A percentile compares a stretch with the other conserved stretches of the same genome.
Conservation (phyloP, 2,329 filamentous ascomycete genomes). For the Xylaria sp. region DNA sequence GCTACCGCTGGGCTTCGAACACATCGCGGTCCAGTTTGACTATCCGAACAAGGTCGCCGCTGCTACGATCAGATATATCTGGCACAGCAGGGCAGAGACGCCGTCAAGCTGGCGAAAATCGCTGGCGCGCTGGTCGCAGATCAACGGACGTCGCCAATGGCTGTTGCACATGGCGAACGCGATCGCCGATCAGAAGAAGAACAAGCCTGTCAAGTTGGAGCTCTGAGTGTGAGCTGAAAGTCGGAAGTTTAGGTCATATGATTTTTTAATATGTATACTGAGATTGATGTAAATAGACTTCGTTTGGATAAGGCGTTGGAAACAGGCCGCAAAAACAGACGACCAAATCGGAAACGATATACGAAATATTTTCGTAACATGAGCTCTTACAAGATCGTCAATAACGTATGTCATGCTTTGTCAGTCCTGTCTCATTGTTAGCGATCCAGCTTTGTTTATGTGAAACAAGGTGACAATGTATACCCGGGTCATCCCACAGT, state of each 20-base stretch:
- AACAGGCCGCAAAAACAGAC: not conserved
- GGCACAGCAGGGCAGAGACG: conserved; percentile 33
- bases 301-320: not conserved
- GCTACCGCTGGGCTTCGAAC: conserved; percentile 38
- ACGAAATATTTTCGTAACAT: conserved; percentile 9
- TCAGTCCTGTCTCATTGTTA: not conserved
- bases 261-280: conserved; percentile 19
- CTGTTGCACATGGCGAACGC: conserved; percentile 30
- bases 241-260: not conserved
- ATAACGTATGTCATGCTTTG: not conserved
- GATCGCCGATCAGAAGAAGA: conserved; percentile 25
- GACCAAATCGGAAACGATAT: not conserved
- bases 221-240: conserved; percentile 16
- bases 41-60: conserved; percentile 29
- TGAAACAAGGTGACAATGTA: not conserved
- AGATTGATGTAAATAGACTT: conserved; percentile 19
- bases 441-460: not conserved
- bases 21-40: conserved; percentile 35
- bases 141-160: conserved; percentile 39
- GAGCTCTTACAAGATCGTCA: not conserved
- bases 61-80: conserved; percentile 37
- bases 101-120: conserved; percentile 39
- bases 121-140: conserved; percentile 37
- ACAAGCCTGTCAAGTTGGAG: conserved; percentile 31
- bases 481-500: not conserved